Conservation (phyloP, 768 basidiomycete genomes). For the Pholiota conissans region DNA sequence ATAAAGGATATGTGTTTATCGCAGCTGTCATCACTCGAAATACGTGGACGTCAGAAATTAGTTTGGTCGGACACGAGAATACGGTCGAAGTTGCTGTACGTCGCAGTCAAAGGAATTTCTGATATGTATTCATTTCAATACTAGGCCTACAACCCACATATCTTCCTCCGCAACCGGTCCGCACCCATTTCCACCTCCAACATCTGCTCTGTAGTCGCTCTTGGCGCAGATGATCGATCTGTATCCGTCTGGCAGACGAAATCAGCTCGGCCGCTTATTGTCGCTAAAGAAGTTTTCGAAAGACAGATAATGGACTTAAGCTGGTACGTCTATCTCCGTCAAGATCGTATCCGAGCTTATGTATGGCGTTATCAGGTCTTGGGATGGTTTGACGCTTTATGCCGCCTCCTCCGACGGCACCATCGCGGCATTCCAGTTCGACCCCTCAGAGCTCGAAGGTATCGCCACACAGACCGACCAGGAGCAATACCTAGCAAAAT, state of each 20-base stretch:
- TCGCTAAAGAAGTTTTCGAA: conserved; percentile 92
- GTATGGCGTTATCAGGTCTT: conserved; percentile 59
- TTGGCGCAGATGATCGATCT: conserved; percentile 91
- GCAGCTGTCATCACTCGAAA: conserved; percentile 92
- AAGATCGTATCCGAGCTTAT: conserved; percentile 6
- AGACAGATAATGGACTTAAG: conserved; percentile 93
- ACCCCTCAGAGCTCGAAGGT: conserved; percentile 76
- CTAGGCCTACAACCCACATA: conserved; percentile 90
- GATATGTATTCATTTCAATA: background rate
- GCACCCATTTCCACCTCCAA: conserved; percentile 74
- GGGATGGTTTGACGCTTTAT: conserved; percentile 89
- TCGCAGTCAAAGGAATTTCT: conserved; percentile 2
- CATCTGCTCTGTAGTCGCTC: conserved; percentile 88
- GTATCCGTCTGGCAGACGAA: conserved; percentile 98
- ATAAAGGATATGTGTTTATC: conserved; percentile 94
- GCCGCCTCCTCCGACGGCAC: conserved; percentile 97
- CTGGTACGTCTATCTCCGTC: conserved; percentile 58
- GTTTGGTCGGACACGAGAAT: conserved; percentile 95
- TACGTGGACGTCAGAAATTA: conserved; percentile 89
- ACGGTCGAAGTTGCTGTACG: conserved; percentile 93
- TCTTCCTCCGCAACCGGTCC: conserved; percentile 79
- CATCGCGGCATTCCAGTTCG: conserved; percentile 85
- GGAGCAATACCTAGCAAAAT: conserved; percentile 79
- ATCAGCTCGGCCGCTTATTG: conserved; percentile 85
- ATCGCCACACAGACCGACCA: conserved; percentile 74